phyloP scores from a whole-genome alignment of 352 stramenopile species.

The Phytopythium vexans region DNA sequence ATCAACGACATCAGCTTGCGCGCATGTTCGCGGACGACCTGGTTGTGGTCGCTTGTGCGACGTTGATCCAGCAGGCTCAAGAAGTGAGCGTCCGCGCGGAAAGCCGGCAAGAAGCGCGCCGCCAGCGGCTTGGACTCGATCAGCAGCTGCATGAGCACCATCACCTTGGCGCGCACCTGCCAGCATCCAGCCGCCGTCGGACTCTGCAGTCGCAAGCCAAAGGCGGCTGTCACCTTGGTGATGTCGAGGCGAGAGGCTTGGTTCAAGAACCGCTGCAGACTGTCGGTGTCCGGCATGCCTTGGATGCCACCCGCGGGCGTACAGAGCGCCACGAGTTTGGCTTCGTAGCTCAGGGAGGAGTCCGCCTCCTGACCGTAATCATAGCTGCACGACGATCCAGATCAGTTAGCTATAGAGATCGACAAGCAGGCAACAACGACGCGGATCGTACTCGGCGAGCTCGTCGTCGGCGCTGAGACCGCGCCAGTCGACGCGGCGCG shows the following conservation, averaged over 20 bases:
- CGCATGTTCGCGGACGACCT: conserved; percentile 41
- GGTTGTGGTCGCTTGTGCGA: conserved; percentile 30
- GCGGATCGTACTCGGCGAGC: conserved; percentile 38
- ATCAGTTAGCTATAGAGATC: neutral
- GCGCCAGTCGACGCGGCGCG: conserved; percentile 29
- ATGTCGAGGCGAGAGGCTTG: conserved; percentile 38
- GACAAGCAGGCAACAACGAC: neutral
- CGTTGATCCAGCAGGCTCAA: conserved; percentile 31
- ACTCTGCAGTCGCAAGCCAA: conserved; percentile 36
- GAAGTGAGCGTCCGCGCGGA: conserved; percentile 20
- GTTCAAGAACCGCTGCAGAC: conserved; percentile 39
- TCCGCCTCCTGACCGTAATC: conserved; percentile 12
- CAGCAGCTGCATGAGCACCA: conserved; percentile 56
- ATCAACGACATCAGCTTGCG: conserved; percentile 58
- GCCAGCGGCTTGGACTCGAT: conserved; percentile 42
- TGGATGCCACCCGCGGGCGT: conserved; percentile 49
- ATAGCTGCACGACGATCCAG: conserved; percentile 11
- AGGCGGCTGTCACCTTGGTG: conserved; percentile 21
- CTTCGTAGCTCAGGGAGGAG: conserved; percentile 30
- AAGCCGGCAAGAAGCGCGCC: conserved; percentile 22
- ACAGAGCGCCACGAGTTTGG: conserved; percentile 44
- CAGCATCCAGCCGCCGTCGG: conserved; percentile 18
- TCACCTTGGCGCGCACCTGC: conserved; percentile 50
- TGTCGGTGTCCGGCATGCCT: conserved; percentile 42
- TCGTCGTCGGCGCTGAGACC: conserved; percentile 44